Percentiles rank a stretch among this genome's conserved stretches.
Evolutionary conservation across 2,329 filamentous ascomycete genomes (phyloP).

Genomic region (Cercospora berteroae): DNA sequence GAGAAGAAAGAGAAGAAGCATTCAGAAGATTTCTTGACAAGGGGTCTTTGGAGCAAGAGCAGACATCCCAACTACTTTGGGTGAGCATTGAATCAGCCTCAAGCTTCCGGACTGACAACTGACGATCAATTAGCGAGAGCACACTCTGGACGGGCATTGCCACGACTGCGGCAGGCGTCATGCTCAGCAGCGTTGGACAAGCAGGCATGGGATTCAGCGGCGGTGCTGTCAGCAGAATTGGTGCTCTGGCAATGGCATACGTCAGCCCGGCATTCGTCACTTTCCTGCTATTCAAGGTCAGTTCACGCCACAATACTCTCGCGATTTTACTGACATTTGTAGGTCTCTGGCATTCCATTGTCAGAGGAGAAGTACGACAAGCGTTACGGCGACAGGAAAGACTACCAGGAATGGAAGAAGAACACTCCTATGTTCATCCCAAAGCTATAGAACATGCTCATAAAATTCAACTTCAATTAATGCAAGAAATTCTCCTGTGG

Average conservation of each 20-base stretch:
- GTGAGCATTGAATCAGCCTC: neutral
- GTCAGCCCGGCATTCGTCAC: conserved; percentile 64
- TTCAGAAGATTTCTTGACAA: conserved; percentile 63
- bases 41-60: conserved; percentile 60
- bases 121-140: conserved; percentile 45
- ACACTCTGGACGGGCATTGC: conserved; percentile 69
- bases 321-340: neutral
- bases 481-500: neutral
- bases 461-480: neutral
- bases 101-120: neutral
- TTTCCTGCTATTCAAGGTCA: conserved; percentile 62
- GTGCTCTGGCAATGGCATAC: conserved; percentile 53
- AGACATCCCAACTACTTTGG: conserved; percentile 71
- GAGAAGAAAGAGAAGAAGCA: conserved; percentile 65
- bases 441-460: conserved; percentile 47
- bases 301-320: conserved; percentile 21
- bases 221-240: conserved; percentile 41
- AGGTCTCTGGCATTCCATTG: conserved; percentile 58
- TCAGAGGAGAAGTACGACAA: conserved; percentile 69
- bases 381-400: conserved; percentile 60
- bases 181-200: conserved; percentile 56
- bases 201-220: conserved; percentile 57
- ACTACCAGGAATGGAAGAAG: conserved; percentile 67
- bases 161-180: conserved; percentile 54
- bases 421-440: conserved; percentile 65